Conservation (phyloP, 1,139 yeast species). For the Yamadazyma atmosphaerica region DNA sequence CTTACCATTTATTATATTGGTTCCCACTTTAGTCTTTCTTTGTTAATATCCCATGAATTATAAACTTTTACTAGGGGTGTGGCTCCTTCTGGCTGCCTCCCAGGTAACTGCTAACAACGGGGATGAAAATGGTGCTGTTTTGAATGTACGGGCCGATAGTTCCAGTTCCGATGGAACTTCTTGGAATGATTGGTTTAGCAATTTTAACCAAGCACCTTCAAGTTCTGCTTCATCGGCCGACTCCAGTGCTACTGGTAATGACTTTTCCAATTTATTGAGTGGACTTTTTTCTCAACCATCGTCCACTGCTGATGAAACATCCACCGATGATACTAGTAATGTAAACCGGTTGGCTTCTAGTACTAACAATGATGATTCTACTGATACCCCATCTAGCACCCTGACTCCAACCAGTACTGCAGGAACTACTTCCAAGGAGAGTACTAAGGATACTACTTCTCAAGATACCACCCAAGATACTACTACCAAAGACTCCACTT, state of each 20-base stretch:
- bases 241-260: constrained; percentile 3
- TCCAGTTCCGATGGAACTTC: not conserved
- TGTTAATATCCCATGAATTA: constrained; percentile 3
- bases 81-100: not conserved
- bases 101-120: not conserved
- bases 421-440: not conserved
- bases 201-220: not conserved
- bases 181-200: constrained; percentile 3
- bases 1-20: not conserved
- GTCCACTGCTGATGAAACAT: not conserved
- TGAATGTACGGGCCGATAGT: not conserved
- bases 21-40: constrained; percentile 11
- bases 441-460: not conserved
- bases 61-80: not conserved
- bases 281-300: not conserved
- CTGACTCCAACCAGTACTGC: constrained; percentile 1
- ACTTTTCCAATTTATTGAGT: not conserved
- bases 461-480: not conserved
- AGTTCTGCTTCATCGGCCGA: constrained; percentile 2
- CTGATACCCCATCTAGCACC: too few species aligned
- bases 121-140: not conserved
- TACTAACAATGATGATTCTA: not conserved
- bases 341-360: not conserved
- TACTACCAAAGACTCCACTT: constrained; percentile 3
- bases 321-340: not conserved